A percentile compares a stretch with the other conserved stretches of the same genome.
Conservation (phyloP, 345 rosid species). For the Ceriops decandra region DNA sequence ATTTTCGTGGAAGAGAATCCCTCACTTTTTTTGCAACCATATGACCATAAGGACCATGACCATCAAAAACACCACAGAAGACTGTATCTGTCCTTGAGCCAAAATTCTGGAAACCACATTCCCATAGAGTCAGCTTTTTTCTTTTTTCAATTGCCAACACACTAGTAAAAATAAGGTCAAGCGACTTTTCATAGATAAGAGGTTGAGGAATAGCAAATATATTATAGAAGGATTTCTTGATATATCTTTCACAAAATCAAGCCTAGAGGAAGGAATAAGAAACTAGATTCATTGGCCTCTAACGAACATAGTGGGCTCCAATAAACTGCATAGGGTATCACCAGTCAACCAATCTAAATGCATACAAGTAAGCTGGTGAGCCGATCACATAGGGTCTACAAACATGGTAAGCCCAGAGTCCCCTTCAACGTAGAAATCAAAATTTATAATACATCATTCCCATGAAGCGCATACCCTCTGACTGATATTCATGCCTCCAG, state of each 20-base stretch:
- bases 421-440: not conserved
- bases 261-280: not conserved
- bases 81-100: constrained; percentile 76
- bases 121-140: constrained; percentile 10
- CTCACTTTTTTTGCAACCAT: constrained; percentile 95
- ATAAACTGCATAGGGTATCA: not conserved
- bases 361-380: too few relatives aligned
- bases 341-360: too few relatives aligned
- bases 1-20: constrained; percentile 80
- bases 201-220: too few relatives aligned
- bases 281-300: not conserved
- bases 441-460: not conserved
- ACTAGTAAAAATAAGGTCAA: not conserved
- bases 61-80: constrained; percentile 98
- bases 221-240: not conserved
- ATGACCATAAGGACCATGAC: constrained; percentile 97
- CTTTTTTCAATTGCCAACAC: not conserved
- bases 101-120: constrained; percentile 53
- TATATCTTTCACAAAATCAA: not conserved
- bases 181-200: not conserved
- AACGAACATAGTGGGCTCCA: not conserved
- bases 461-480: not conserved
- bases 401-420: not conserved
- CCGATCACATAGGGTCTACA: not conserved
- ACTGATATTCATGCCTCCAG: not conserved